A percentile compares a stretch with the other conserved stretches of the same genome.
phyloP scores from a whole-genome alignment of 495 filamentous ascomycete genomes.

The Niebla homalea region DNA sequence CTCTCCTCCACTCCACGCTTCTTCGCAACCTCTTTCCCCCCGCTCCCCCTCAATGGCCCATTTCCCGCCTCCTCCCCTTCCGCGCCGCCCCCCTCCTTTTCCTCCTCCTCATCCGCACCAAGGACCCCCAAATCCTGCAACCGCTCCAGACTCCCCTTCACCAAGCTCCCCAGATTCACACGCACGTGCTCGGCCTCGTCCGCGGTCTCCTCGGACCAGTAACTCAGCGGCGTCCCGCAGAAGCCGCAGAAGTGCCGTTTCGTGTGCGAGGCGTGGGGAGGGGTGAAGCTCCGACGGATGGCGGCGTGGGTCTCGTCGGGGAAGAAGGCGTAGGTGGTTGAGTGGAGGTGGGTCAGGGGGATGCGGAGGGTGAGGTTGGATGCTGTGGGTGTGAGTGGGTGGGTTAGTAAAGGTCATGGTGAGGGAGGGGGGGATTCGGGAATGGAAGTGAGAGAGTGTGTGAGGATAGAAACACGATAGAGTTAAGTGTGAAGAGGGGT shows the following conservation, averaged over 20 bases:
- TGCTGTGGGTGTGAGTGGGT: background rate
- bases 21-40: conserved; percentile 13
- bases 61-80: conserved; percentile 3
- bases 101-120: conserved; percentile 29
- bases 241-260: conserved; percentile 80
- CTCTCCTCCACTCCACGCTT: conserved; percentile 24
- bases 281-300: conserved; percentile 61
- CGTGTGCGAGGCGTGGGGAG: conserved; percentile 40
- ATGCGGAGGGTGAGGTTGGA: conserved; percentile 47
- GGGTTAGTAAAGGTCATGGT: background rate
- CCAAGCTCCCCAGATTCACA: conserved; percentile 59
- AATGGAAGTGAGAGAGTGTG: too few relatives aligned
- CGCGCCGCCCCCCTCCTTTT: conserved; percentile 9
- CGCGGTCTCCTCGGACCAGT: conserved; percentile 60
- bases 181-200: conserved; percentile 62
- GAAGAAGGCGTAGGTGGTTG: conserved; percentile 55
- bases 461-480: too few relatives aligned
- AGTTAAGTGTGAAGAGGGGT: background rate
- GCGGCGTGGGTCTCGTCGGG: conserved; percentile 59
- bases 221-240: conserved; percentile 69
- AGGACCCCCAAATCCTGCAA: conserved; percentile 58
- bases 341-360: conserved; percentile 62
- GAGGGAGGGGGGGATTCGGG: background rate
- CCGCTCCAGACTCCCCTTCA: conserved; percentile 47
- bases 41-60: conserved; percentile 24